These are phyloP conservation scores for Sporobolomyces phaffii DNA, from an alignment of 768 basidiomycete species.

Conservation along the genomic window DNA sequence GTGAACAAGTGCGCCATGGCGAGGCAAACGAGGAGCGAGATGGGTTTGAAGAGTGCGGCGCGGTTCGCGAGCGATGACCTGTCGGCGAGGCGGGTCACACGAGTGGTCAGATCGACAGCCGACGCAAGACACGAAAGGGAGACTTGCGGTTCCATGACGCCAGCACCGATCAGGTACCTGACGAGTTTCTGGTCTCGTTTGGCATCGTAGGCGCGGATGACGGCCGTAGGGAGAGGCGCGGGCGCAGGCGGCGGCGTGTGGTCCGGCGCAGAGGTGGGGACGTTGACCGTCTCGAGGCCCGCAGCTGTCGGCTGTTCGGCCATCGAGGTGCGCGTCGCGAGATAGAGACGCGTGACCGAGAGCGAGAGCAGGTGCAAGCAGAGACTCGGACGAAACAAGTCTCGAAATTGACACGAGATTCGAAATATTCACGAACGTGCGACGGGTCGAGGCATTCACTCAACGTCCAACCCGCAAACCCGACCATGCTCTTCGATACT, in stretches of 20 bases:
- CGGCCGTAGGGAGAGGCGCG: slow-evolving; percentile 13
- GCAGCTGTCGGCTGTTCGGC: slow-evolving; percentile 13
- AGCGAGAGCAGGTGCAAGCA: too few species aligned
- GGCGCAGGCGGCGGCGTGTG: not conserved
- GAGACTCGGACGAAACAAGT: not conserved
- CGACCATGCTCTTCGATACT: slow-evolving; percentile 35
- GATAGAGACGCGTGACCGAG: too few species aligned
- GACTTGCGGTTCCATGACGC: slow-evolving; percentile 36
- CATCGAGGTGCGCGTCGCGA: too few species aligned
- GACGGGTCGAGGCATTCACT: not conserved
- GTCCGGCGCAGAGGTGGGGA: not conserved
- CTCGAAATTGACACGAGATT: not conserved
- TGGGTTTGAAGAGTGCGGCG: slow-evolving; percentile 12
- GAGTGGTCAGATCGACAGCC: not conserved
- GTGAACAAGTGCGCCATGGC: slow-evolving; percentile 13
- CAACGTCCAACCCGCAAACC: not conserved
- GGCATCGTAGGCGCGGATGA: slow-evolving; percentile 17
- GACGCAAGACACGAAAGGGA: not conserved
- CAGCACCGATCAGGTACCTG: slow-evolving; percentile 26
- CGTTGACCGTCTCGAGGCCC: not conserved
- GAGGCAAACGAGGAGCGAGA: slow-evolving; percentile 11
- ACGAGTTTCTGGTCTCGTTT: slow-evolving; percentile 18
- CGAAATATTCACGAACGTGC: not conserved
- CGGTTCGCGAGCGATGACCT: slow-evolving; percentile 32
- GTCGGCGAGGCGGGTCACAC: not conserved